Evolutionary conservation across 495 filamentous ascomycete species (phyloP).

Genomic region (Chaetomium tenue): DNA sequence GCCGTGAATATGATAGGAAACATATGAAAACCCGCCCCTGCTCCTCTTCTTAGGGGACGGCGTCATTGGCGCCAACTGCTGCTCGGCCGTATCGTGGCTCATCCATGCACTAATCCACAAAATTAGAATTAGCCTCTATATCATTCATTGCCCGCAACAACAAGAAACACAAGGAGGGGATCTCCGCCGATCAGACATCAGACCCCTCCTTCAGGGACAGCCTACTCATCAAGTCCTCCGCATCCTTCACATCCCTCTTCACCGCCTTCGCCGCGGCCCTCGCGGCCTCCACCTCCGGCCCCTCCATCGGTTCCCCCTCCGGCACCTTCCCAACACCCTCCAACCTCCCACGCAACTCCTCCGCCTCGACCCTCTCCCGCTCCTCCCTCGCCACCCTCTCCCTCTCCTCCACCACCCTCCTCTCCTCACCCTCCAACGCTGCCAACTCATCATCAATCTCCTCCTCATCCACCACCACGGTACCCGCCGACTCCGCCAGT

Average conservation of each 20-base stretch:
- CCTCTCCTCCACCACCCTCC: slow-evolving; percentile 43
- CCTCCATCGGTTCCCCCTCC: slow-evolving; percentile 17
- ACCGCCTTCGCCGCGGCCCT: slow-evolving; percentile 25
- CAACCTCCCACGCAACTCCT: slow-evolving; percentile 35
- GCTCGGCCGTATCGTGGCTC: background rate
- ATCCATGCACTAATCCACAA: slow-evolving; percentile 6
- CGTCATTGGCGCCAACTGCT: too few relatives aligned
- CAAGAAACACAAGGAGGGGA: background rate
- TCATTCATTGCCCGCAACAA: background rate
- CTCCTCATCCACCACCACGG: slow-evolving; percentile 65
- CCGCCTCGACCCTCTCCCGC: slow-evolving; percentile 33
- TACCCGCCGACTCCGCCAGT: slow-evolving; percentile 57
- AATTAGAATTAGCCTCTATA: slow-evolving; percentile 18
- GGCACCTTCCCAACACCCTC: slow-evolving; percentile 44
- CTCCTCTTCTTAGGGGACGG: too few relatives aligned
- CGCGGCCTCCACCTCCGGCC: too few relatives aligned
- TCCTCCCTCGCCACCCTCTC: slow-evolving; percentile 26
- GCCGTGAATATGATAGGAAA: background rate
- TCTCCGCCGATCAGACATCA: slow-evolving; percentile 14
- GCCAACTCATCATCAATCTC: slow-evolving; percentile 90
- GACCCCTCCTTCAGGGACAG: slow-evolving; percentile 38
- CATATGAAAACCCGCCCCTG: background rate
- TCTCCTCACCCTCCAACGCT: slow-evolving; percentile 63
- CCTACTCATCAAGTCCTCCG: slow-evolving; percentile 35
- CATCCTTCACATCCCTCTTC: slow-evolving; percentile 26